Percentiles rank a stretch among this genome's conserved stretches.
Evolutionary conservation across 768 basidiomycete species (phyloP).

Genomic region (Pleurotus djamor): DNA sequence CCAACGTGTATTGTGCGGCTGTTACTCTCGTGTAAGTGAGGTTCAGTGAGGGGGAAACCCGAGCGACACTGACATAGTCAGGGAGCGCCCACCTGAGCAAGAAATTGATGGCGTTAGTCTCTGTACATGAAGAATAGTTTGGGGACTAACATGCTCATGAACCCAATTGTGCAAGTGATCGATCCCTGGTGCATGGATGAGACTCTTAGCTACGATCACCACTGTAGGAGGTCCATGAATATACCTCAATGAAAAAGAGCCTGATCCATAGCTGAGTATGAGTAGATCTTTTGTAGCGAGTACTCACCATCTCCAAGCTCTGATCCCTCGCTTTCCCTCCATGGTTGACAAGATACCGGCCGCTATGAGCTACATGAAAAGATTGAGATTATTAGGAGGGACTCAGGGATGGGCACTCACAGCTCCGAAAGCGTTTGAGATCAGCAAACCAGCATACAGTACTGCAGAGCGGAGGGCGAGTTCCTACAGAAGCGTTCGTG

Average conservation of each 20-base stretch:
- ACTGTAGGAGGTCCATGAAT: no score
- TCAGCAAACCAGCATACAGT: conserved; percentile 55
- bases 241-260: conserved; percentile 75
- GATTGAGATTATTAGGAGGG: not conserved
- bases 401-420: conserved; percentile 29
- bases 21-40: no score
- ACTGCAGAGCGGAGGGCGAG: conserved; percentile 63
- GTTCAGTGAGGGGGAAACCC: no score
- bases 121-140: no score
- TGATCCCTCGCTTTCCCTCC: conserved; percentile 64
- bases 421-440: conserved; percentile 67
- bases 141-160: conserved; percentile 45
- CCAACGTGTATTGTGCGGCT: conserved; percentile 68
- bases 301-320: conserved; percentile 71
- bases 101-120: no score
- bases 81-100: conserved; percentile 59
- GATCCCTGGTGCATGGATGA: conserved; percentile 40
- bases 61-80: no score
- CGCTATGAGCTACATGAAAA: conserved; percentile 51
- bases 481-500: conserved; percentile 34
- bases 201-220: no score
- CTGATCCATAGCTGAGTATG: conserved; percentile 22
- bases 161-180: conserved; percentile 58
- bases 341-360: conserved; percentile 71
- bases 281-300: not conserved